These are phyloP conservation scores for Sporothrix variecibatus DNA, from an alignment of 2,329 filamentous ascomycete genomes.

Conservation along the genomic window DNA sequence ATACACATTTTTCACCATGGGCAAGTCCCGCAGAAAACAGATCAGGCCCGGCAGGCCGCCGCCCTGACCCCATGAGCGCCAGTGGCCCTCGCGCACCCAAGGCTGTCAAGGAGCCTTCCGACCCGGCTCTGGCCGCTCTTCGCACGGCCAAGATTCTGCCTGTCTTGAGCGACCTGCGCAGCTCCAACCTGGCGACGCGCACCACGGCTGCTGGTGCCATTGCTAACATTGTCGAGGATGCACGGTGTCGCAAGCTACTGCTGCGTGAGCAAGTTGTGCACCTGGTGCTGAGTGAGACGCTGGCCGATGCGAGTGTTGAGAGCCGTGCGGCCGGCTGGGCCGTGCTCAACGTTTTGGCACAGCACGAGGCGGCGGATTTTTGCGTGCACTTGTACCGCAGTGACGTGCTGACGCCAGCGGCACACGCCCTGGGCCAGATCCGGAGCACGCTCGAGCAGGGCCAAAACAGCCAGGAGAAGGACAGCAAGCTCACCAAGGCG, in stretches of 20 bases:
- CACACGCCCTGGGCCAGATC: constrained; percentile 57
- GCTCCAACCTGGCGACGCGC: constrained; percentile 60
- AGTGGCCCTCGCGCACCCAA: constrained; percentile 42
- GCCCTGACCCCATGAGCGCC: constrained; percentile 52
- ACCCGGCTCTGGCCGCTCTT: constrained; percentile 64
- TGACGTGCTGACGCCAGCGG: constrained; percentile 62
- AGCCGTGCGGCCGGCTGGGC: constrained; percentile 68
- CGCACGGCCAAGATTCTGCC: constrained; percentile 65
- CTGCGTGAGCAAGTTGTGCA: constrained; percentile 67
- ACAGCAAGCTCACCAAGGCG: constrained; percentile 49
- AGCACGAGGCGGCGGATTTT: constrained; percentile 67
- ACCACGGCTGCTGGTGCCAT: constrained; percentile 61
- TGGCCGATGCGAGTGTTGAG: constrained; percentile 64
- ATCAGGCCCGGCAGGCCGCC: constrained; percentile 45
- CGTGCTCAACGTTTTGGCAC: constrained; percentile 61
- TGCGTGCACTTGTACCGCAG: constrained; percentile 65
- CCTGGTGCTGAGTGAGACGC: constrained; percentile 62
- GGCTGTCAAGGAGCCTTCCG: constrained; percentile 60
- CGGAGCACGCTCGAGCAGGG: constrained; percentile 37
- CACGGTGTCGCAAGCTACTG: constrained; percentile 64
- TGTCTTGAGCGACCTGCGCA: constrained; percentile 61
- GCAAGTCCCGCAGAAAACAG: constrained; percentile 59
- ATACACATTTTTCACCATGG: constrained; percentile 43
- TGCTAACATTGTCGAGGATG: constrained; percentile 62
- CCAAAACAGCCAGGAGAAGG: not conserved